Evolutionary conservation across 2,329 filamentous ascomycete genomes (phyloP).

Genomic region (Trichoderma breve): DNA sequence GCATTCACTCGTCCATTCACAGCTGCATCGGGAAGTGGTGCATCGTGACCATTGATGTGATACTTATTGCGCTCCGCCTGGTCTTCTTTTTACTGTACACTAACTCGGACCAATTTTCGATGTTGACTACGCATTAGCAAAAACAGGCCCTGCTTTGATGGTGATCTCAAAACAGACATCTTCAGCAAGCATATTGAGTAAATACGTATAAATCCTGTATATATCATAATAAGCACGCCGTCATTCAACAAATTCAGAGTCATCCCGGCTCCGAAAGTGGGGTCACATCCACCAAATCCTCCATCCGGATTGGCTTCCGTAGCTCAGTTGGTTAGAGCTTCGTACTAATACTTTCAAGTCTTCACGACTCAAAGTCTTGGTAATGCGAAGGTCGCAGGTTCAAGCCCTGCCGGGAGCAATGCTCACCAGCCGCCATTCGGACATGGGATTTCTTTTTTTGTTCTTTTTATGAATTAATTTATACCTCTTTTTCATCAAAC

Average conservation of each 20-base stretch:
- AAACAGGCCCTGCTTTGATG: no score
- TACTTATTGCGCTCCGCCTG: no score
- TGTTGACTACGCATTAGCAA: no score
- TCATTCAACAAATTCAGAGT: background rate
- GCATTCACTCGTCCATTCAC: no score
- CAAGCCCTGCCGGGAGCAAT: conserved; percentile 10
- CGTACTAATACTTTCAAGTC: background rate
- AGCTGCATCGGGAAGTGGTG: no score
- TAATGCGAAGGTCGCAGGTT: conserved; percentile 13
- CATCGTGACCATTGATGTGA: no score
- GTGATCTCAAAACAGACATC: no score
- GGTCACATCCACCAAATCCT: background rate
- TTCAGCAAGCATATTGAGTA: no score
- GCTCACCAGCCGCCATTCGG: background rate
- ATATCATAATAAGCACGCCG: background rate
- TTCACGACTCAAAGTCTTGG: background rate
- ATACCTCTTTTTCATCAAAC: background rate
- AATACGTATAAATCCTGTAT: background rate
- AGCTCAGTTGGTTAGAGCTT: background rate
- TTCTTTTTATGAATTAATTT: background rate
- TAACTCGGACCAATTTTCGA: no score
- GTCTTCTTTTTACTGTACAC: no score
- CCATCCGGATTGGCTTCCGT: background rate
- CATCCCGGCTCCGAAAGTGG: background rate
- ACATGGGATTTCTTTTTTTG: background rate